phyloP scores from a whole-genome alignment of 2,329 filamentous ascomycete species.

The Cladosporium sp. region DNA sequence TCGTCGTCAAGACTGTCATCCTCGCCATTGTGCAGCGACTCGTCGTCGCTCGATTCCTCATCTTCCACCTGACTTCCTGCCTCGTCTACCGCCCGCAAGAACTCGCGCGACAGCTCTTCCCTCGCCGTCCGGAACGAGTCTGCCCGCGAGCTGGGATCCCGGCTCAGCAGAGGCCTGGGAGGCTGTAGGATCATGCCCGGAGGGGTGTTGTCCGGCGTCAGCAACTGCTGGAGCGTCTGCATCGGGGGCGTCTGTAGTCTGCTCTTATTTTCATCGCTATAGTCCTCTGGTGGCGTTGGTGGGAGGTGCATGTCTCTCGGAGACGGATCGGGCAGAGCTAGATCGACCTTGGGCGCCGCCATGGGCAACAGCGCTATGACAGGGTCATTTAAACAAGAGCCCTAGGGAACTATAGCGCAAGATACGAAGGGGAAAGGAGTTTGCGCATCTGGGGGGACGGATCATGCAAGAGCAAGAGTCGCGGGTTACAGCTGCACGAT shows the following conservation, averaged over 20 bases:
- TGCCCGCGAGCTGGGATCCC: constrained; percentile 10
- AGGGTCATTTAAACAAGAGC: constrained; percentile 10
- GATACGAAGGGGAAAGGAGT: constrained; percentile 5
- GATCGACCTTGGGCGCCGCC: constrained; percentile 16
- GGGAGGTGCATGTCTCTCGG: constrained; percentile 16
- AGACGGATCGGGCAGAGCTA: not conserved
- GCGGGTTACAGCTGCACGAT: constrained; percentile 5
- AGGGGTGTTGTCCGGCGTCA: constrained; percentile 13
- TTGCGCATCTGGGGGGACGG: constrained; percentile 11
- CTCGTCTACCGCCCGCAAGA: not conserved
- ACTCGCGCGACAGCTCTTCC: constrained; percentile 17
- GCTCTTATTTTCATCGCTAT: constrained; percentile 15
- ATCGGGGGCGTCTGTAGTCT: constrained; percentile 13
- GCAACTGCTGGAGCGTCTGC: constrained; percentile 13
- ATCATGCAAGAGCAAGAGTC: constrained; percentile 16
- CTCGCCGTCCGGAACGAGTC: constrained; percentile 18
- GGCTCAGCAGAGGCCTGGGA: constrained; percentile 13
- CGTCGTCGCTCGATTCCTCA: constrained; percentile 2
- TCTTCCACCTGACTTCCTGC: constrained; percentile 6
- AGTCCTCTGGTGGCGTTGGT: constrained; percentile 16
- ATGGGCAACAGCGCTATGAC: constrained; percentile 16
- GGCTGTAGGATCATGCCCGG: constrained; percentile 13
- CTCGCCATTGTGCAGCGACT: not conserved
- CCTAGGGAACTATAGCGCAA: constrained; percentile 4
- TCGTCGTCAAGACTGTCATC: not conserved